Base-by-base conservation (phyloP, 2,329 filamentous ascomycete species). In the Neopestalotiopsis clavispora region DNA sequence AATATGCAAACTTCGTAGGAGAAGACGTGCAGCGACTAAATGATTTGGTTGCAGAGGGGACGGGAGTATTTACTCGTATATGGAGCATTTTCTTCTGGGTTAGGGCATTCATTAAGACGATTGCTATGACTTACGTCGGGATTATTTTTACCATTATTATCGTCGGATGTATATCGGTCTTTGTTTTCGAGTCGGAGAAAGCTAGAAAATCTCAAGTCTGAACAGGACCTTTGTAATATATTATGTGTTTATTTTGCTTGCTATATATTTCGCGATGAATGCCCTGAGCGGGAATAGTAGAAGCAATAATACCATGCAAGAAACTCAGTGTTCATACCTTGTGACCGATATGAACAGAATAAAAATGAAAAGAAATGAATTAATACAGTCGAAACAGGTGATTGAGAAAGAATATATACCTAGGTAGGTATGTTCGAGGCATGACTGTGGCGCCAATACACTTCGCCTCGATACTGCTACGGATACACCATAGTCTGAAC, bases 31-130 rank as follows among this genome's bases (percentile, higher is more conserved):
- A 28, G 61, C n/a, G 61, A 38, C 61, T 64, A 13, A 6, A 40
- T 14, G 61, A 34, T 23, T 20, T 64, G 38, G 14, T 42, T 7
- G 34, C 61, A 9, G 14, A n/a, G 28, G 61, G 20, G 10, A 49
- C 61, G 13, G 42, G 61, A 23, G 28, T 64, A 4, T 49, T 64
- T 30, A 12, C 34, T 6, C 38, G 61, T 23, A 45, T 64, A 45
- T 23, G 38, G 38, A 49, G 61, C 61, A n/a, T 64, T 17, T 64
- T 64, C 38, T 52, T 64, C 40, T 64, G 61, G 61, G 40, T 30
- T 4, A 45, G 61, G 20, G 61, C 42, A n/a, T 34, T 64, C 34
- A 23, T 64, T 23, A 64, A 64, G 28, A 49, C 20, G 20, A 14
- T 64, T 42, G 61, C 61, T 13, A 20, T 64, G 14, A 49, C 42